Percentiles rank a stretch among this genome's conserved stretches.
Conservation (phyloP, 495 filamentous ascomycete genomes). For the Neurospora sublineolata region DNA sequence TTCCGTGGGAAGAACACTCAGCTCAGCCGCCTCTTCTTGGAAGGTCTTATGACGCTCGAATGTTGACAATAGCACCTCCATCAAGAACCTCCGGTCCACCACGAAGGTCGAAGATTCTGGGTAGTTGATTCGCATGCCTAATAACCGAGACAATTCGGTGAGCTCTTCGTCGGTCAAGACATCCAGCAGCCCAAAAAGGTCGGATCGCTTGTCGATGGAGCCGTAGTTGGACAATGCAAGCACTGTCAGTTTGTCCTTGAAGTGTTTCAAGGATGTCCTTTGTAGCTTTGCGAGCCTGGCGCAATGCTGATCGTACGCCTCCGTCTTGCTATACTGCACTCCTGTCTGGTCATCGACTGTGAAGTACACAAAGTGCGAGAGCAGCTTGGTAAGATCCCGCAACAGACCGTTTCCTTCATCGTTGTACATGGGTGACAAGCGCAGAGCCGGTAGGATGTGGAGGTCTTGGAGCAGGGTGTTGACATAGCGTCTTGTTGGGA, state of each 20-base stretch:
- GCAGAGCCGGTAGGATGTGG: slow-evolving; percentile 73
- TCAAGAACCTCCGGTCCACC: slow-evolving; percentile 53
- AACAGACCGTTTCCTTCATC: slow-evolving; percentile 64
- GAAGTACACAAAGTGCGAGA: slow-evolving; percentile 79
- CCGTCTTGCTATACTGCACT: slow-evolving; percentile 53
- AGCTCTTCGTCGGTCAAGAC: slow-evolving; percentile 64
- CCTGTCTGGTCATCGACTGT: slow-evolving; percentile 87
- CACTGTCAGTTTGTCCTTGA: slow-evolving; percentile 82
- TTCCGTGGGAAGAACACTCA: slow-evolving; percentile 76
- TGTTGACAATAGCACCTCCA: slow-evolving; percentile 64
- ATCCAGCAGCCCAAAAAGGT: slow-evolving; percentile 67
- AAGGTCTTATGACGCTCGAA: slow-evolving; percentile 75
- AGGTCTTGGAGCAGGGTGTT: slow-evolving; percentile 87
- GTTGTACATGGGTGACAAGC: slow-evolving; percentile 66
- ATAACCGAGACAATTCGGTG: slow-evolving; percentile 48
- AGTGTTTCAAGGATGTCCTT: slow-evolving; percentile 66
- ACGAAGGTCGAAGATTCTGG: slow-evolving; percentile 54
- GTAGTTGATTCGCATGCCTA: slow-evolving; percentile 74
- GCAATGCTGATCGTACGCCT: slow-evolving; percentile 73
- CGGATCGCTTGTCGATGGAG: slow-evolving; percentile 65
- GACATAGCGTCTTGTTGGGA: slow-evolving; percentile 88
- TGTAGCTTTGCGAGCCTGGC: slow-evolving; percentile 67
- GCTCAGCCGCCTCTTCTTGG: slow-evolving; percentile 60
- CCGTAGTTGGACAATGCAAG: slow-evolving; percentile 88
- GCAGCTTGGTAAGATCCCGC: slow-evolving; percentile 65